These are phyloP conservation scores for Berberis vulgaris DNA, from an alignment of 164 flowering plant species.

Conservation along the genomic window DNA sequence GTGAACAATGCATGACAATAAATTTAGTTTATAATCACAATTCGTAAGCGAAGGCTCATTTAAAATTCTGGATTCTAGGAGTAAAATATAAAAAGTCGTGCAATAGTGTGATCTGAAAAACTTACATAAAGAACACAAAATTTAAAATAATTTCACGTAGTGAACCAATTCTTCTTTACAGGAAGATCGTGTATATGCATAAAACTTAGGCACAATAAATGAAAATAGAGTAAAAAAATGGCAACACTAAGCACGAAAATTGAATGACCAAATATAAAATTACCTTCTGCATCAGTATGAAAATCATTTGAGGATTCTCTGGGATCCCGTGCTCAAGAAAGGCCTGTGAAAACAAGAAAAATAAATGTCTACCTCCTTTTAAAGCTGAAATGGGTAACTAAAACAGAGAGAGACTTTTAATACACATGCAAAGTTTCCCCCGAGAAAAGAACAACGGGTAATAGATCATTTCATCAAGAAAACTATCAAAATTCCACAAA, in stretches of 20 bases:
- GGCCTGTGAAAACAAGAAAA: conserved; percentile 43
- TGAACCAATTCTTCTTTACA: background rate
- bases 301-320: conserved; percentile 58
- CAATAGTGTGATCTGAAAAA: too few species aligned
- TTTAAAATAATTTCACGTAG: background rate
- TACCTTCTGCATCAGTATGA: conserved; percentile 79
- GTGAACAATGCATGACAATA: too few species aligned
- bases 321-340: conserved; percentile 78
- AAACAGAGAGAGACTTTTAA: too few species aligned
- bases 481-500: background rate
- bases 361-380: background rate
- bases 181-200: background rate
- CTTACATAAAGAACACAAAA: too few species aligned
- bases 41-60: too few species aligned
- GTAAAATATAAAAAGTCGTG: too few species aligned
- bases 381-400: too few species aligned
- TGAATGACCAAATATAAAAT: background rate
- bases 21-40: too few species aligned
- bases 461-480: too few species aligned
- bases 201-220: background rate
- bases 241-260: background rate
- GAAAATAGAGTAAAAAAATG: background rate
- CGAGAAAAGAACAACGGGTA: too few species aligned
- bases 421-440: too few species aligned
- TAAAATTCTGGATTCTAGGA: too few species aligned